These are phyloP conservation scores for Akanthomyces dipterigenus DNA, from an alignment of 2,329 filamentous ascomycete species.

Conservation along the genomic window DNA sequence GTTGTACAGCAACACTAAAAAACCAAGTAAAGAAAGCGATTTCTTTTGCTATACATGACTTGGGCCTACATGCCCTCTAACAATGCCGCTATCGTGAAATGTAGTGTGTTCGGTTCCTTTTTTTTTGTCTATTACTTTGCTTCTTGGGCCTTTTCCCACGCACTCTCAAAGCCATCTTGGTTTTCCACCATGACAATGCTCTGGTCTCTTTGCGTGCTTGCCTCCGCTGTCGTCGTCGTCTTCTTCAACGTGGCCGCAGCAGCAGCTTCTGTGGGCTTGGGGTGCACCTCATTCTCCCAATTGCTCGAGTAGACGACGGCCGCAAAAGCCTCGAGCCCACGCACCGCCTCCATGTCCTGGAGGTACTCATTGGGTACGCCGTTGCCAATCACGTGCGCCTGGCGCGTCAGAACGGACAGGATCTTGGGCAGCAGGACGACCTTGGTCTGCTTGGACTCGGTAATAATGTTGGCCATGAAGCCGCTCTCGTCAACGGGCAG, in stretches of 20 bases:
- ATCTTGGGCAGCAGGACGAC: slow-evolving; percentile 71
- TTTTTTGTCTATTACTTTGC: background rate
- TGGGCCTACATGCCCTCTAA: background rate
- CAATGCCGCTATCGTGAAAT: background rate
- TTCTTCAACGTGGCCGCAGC: slow-evolving; percentile 13
- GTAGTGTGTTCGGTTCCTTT: background rate
- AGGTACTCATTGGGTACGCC: slow-evolving; percentile 67
- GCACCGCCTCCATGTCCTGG: slow-evolving; percentile 67
- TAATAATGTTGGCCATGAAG: slow-evolving; percentile 42
- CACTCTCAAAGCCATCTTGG: slow-evolving; percentile 53
- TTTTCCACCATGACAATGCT: slow-evolving; percentile 49
- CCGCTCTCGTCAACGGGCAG: slow-evolving; percentile 23
- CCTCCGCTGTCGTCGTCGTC: slow-evolving; percentile 17
- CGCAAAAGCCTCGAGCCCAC: slow-evolving; percentile 74
- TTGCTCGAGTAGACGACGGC: slow-evolving; percentile 85
- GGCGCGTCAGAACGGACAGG: slow-evolving; percentile 80
- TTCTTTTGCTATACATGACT: background rate
- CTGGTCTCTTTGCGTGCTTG: slow-evolving; percentile 30
- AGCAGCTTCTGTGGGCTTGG: slow-evolving; percentile 21
- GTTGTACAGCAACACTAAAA: background rate
- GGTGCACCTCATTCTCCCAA: slow-evolving; percentile 60
- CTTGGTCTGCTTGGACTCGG: slow-evolving; percentile 52
- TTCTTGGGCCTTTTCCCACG: slow-evolving; percentile 57
- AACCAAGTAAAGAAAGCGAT: background rate
- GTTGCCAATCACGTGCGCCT: slow-evolving; percentile 83